A percentile compares a stretch with the other conserved stretches of the same genome.
phyloP scores from a whole-genome alignment of 306 rosid species.

The Vigna reflexopilosa region DNA sequence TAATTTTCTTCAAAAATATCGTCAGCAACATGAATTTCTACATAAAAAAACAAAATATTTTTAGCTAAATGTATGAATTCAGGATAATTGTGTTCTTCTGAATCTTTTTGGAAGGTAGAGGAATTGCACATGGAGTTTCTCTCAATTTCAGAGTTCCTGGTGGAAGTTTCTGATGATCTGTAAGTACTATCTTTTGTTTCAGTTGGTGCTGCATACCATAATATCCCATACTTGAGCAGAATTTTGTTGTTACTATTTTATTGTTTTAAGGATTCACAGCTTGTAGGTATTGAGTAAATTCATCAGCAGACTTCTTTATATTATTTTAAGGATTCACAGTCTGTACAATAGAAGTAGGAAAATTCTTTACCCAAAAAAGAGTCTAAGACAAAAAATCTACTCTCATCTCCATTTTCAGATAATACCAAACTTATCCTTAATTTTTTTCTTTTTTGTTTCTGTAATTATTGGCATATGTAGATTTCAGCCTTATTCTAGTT shows the following conservation, averaged over 20 bases:
- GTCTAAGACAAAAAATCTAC: not conserved
- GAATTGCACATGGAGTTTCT: slow-evolving; percentile 94
- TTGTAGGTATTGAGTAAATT: slow-evolving; percentile 6
- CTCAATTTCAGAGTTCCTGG: slow-evolving; percentile 84
- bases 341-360: not conserved
- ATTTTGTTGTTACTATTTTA: slow-evolving; percentile 3
- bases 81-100: slow-evolving; percentile 49
- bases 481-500: slow-evolving; percentile 44
- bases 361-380: not conserved
- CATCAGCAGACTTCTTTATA: not conserved
- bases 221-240: not conserved
- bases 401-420: not conserved
- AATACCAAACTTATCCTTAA: not conserved
- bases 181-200: slow-evolving; percentile 56
- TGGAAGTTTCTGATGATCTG: slow-evolving; percentile 94
- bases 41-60: not conserved
- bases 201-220: slow-evolving; percentile 31
- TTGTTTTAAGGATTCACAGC: not conserved
- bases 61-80: slow-evolving; percentile 29
- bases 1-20: not conserved
- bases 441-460: slow-evolving; percentile 17
- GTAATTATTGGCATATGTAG: slow-evolving; percentile 21
- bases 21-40: slow-evolving; percentile 27
- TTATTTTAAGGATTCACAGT: too few species aligned
- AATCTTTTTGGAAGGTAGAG: slow-evolving; percentile 69